Evolutionary conservation across 2,329 filamentous ascomycete species (phyloP), one percentile per base, ranked within the genome.

Genomic region (Alternaria sp.): DNA sequence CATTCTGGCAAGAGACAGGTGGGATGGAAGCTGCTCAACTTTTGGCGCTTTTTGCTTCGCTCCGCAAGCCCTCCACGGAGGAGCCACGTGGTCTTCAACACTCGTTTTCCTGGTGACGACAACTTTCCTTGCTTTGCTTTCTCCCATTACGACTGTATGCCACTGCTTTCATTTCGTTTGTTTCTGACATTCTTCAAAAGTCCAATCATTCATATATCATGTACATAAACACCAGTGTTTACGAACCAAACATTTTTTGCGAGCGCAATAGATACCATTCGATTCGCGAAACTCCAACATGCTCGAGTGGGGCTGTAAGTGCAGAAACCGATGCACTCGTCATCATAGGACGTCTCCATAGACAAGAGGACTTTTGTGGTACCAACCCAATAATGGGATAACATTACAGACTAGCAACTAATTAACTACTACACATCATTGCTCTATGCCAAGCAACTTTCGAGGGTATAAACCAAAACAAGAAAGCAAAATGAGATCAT

Each of bases 1-100:
- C 71, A 2, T 79, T 79, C 32, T 79, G 77, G 77, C 73, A 77
- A 50, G 77, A 79, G 50, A 64, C 62, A 2, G 76, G 76, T 1
- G 76, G 72, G 2, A 54, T 77, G 3, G 77, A 79, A 57, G 77
- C 77, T 7, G 69, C 73, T 4, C 70, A 78, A 54, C 64, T 79
- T 2, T 67, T 79, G 3, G 62, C 69, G 2, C 61, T 79, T n/a
- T 79, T 79, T 49, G 75, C 77, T 3, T 70, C 74, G 17, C 68
- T 79, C 32, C 66, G 73, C 6, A 76, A 71, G 19, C 67, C 68
- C 5, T 17, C 46, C 0, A 54, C 17, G 8, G 62, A 67, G 11
- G 74, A 74, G 40, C 69, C 70, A 6, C 64, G 66, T 26, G 70
- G 71, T 3, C 56, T 79, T 30, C 70, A 74, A 43, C 69, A 71